Evolutionary conservation across 1,139 yeast species (phyloP), one percentile per base, ranked within the genome.

Genomic region (Magnusiomyces magnusii): DNA sequence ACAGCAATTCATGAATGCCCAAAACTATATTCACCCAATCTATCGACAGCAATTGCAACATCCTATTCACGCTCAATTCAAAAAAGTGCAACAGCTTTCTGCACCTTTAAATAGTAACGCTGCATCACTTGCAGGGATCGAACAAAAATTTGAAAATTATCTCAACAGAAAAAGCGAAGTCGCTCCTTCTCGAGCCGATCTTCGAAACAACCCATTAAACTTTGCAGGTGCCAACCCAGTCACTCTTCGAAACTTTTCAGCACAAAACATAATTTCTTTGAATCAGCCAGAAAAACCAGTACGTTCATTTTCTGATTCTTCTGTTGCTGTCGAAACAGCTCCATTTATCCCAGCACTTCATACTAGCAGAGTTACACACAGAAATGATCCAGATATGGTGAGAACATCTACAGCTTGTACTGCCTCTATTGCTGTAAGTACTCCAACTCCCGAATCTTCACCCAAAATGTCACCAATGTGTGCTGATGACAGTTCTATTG

Each of bases 291-390:
- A 52, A 39, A 27, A 19, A 52, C 39, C 34, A 3, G 49, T 41
- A 3, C 28, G 55, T 2, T 36, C 55, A 2, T 39, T 52, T 52
- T 52, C 55, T 19, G 55, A 52, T 23, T 41, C 55, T 24, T 52
- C 55, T 9, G 24, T 52, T 15, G 10, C 21, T 13, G 34, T 52
- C 10, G 55, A 52, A 25, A 23, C 31, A 24, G 15, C 21, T 41
- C 34, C 47, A 15, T 25, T 24, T 2, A 9, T 13, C 1, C 3
- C 7, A 21, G 15, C 41, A 17, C 19, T 9, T 7, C 54, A 23
- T 17, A 28, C 3, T 27, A n/a, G 15, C 34, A 24, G 44, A 2
- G 3, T 25, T 25, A 52, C 36, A 19, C 24, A 52, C 15, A 17
- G 15, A 13, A 51, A 3, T 23, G 15, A 5, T 24, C 15, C 31